Evolutionary conservation across 305 asterid genomes (phyloP), one percentile per base, ranked within the genome.

Genomic region (Coffea humblotiana): DNA sequence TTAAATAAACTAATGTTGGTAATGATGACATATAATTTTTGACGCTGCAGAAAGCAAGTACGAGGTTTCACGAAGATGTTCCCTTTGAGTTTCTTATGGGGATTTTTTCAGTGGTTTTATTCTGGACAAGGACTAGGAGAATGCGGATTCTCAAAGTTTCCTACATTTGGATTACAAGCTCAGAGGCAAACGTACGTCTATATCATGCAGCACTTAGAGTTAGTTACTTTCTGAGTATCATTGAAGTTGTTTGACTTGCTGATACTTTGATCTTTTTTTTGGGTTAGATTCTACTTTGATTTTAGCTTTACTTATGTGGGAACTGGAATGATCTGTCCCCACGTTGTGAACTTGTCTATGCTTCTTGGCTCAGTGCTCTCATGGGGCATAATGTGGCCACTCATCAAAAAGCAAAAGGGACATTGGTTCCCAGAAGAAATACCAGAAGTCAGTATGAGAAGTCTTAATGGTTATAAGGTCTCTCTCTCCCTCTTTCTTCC

Each of bases 261-360:
- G 47, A 68, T 25, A 29, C 8, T 9, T 37, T 77, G n/a, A 10
- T 61, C 58, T 80, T 70, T 29, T 65, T 75, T 40, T 5, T 72
- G 81, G 81, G 43, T 80, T 85, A 93, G 98, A 79, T 93, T 93
- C 83, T 93, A 83, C 86, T 93, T 93, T 49, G 97, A 93, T 87
- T 94, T 92, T 80, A 92, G 97, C 90, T 52, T 85, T 87, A 92
- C 98, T 3, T 94, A 91, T 74, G 94, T 94, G 82, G 98, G 98
- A 77, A 89, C 98, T 35, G 97, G 98, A 52, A 92, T 94, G 98
- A 92, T 94, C 66, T 92, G 97, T 84, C 88, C 98, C 3, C 98
- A 94, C 85, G 88, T 83, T 10, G 98, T 92, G 61, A 94, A 94
- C 84, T 60, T 94, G 72, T 94, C 97, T 3, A 61, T 94, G 88